phyloP scores from a whole-genome alignment of 2,329 filamentous ascomycete genomes.

The Onygena corvina region DNA sequence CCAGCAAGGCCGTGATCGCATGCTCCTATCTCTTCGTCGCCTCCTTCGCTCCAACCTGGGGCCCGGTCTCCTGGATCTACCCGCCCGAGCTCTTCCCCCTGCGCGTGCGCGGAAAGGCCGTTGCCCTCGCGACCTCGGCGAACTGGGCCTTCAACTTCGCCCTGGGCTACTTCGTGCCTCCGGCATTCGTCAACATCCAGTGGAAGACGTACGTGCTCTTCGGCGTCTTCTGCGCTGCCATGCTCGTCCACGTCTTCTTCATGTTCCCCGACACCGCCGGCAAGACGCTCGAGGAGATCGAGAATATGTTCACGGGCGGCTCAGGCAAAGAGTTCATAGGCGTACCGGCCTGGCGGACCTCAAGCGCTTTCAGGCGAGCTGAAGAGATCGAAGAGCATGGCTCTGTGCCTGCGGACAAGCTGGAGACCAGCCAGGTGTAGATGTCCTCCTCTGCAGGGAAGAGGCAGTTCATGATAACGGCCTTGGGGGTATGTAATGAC shows the following conservation, averaged over 20 bases:
- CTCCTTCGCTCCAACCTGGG: slow-evolving; percentile 54
- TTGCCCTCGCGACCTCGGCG: slow-evolving; percentile 47
- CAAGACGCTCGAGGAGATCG: slow-evolving; percentile 65
- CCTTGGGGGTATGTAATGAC: too few species aligned
- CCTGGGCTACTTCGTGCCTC: slow-evolving; percentile 45
- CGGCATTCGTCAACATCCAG: slow-evolving; percentile 46
- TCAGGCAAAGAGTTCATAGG: slow-evolving; percentile 28
- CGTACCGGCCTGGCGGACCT: slow-evolving; percentile 30
- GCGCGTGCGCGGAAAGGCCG: slow-evolving; percentile 51
- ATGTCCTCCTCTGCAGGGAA: too few species aligned
- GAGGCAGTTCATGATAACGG: too few species aligned
- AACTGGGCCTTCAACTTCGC: slow-evolving; percentile 54
- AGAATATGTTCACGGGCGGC: slow-evolving; percentile 50
- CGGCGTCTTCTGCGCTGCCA: slow-evolving; percentile 55
- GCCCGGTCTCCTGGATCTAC: slow-evolving; percentile 48
- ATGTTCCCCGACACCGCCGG: slow-evolving; percentile 57
- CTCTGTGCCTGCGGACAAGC: slow-evolving; percentile 19
- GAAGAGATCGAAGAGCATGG: slow-evolving; percentile 22
- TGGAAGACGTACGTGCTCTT: slow-evolving; percentile 63
- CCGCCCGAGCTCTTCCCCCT: slow-evolving; percentile 52
- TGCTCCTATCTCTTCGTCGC: slow-evolving; percentile 64
- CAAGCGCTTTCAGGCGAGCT: slow-evolving; percentile 22
- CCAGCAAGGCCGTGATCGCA: slow-evolving; percentile 52
- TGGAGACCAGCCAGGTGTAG: slow-evolving; percentile 1
- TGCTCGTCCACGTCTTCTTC: slow-evolving; percentile 58